Conservation (phyloP, 2,329 filamentous ascomycete genomes). For the Xenoacremonium recifei region DNA sequence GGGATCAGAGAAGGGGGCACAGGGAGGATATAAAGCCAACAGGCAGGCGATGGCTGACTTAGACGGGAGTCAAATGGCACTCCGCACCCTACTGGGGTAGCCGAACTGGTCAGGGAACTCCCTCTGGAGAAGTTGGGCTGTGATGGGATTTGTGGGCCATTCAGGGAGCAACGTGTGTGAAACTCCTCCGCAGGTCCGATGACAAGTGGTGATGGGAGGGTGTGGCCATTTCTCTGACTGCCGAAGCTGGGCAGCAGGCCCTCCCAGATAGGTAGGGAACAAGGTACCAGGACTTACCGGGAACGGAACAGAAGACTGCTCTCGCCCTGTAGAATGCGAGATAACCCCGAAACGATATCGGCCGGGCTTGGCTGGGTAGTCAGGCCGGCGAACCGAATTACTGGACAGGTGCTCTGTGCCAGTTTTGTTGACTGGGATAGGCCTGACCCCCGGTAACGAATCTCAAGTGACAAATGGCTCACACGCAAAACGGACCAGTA, state of each 20-base stretch:
- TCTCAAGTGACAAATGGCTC: slow-evolving; percentile 13
- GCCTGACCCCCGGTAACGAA: slow-evolving; percentile 15
- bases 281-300: slow-evolving; percentile 23
- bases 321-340: slow-evolving; percentile 18
- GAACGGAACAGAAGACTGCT: slow-evolving; percentile 11
- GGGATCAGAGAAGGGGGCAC: slow-evolving; percentile 17
- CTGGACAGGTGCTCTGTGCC: slow-evolving; percentile 3
- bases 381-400: slow-evolving; percentile 14
- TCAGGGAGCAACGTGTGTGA: slow-evolving; percentile 6
- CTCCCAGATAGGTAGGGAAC: slow-evolving; percentile 10
- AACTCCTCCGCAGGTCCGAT: slow-evolving; percentile 26
- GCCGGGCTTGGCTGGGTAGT: slow-evolving; percentile 8
- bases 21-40: slow-evolving; percentile 26
- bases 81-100: slow-evolving; percentile 16
- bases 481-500: slow-evolving; percentile 11
- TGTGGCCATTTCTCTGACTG: slow-evolving; percentile 10
- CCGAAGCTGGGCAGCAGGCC: slow-evolving; percentile 21
- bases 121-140: slow-evolving; percentile 6
- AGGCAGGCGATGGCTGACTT: slow-evolving; percentile 26
- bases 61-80: slow-evolving; percentile 29
- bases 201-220: slow-evolving; percentile 6
- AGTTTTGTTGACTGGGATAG: slow-evolving; percentile 2
- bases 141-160: slow-evolving; percentile 14
- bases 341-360: slow-evolving; percentile 19
- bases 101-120: slow-evolving; percentile 13